These are phyloP conservation scores for Macrophomina phaseolina DNA, from an alignment of 2,329 filamentous ascomycete genomes.

Conservation along the genomic window DNA sequence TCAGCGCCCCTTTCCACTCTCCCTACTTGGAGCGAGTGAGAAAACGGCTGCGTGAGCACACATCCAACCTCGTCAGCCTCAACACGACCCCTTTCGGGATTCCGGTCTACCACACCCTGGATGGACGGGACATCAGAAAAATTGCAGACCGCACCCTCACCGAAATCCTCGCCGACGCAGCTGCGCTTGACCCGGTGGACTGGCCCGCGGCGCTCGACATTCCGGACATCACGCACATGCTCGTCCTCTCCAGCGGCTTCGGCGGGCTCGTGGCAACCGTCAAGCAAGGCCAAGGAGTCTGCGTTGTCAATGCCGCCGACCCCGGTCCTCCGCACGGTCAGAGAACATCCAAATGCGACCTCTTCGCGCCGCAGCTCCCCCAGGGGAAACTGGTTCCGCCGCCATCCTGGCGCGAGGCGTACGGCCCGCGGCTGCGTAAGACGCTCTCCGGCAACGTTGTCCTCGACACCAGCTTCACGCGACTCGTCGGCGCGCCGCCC, in stretches of 20 bases:
- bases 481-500: constrained; percentile 83
- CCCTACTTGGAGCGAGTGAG: constrained; percentile 37
- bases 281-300: background rate
- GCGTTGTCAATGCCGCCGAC: background rate
- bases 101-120: background rate
- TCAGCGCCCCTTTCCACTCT: constrained; percentile 51
- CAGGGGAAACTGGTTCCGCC: background rate
- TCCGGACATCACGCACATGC: background rate
- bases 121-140: background rate
- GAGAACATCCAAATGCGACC: background rate
- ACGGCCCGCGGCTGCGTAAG: background rate
- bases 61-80: background rate
- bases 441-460: background rate
- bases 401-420: background rate
- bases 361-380: background rate
- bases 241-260: background rate
- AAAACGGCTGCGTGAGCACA: no score
- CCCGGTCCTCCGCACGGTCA: background rate
- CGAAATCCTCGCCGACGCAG: background rate
- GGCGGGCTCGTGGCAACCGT: background rate
- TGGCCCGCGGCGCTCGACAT: background rate
- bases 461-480: constrained; percentile 67
- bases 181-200: background rate
- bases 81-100: background rate
- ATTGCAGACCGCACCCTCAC: background rate